These are phyloP conservation scores for Penicillium tannophilum DNA, from an alignment of 495 filamentous ascomycete genomes.

Conservation along the genomic window DNA sequence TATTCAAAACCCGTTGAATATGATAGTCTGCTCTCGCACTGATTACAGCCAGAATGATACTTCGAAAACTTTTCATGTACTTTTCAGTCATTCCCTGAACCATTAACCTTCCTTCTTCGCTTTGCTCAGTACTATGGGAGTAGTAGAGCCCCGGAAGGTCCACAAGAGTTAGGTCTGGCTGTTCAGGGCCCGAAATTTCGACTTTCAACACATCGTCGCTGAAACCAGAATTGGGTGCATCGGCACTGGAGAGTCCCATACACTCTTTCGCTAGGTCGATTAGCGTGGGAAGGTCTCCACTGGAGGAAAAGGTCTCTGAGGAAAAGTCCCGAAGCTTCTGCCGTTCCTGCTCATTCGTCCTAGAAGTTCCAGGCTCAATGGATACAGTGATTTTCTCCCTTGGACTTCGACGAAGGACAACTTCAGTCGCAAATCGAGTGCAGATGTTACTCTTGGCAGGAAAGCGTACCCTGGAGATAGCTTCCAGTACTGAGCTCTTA, in stretches of 20 bases:
- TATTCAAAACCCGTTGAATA: slow-evolving; percentile 50
- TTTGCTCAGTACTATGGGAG: slow-evolving; percentile 39
- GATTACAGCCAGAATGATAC: slow-evolving; percentile 67
- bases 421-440: slow-evolving; percentile 70
- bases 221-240: slow-evolving; percentile 27
- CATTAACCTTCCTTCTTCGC: slow-evolving; percentile 28
- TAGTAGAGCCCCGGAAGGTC: slow-evolving; percentile 66
- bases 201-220: slow-evolving; percentile 63
- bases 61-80: slow-evolving; percentile 60
- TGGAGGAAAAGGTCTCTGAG: slow-evolving; percentile 16
- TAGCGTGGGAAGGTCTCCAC: slow-evolving; percentile 37
- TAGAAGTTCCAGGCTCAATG: slow-evolving; percentile 42
- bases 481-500: slow-evolving; percentile 76
- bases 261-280: slow-evolving; percentile 49
- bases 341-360: slow-evolving; percentile 15
- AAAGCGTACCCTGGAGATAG: slow-evolving; percentile 70
- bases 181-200: slow-evolving; percentile 59
- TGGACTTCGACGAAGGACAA: slow-evolving; percentile 45
- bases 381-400: slow-evolving; percentile 36
- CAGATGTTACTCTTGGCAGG: slow-evolving; percentile 65
- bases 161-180: slow-evolving; percentile 66
- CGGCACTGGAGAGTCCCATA: slow-evolving; percentile 50
- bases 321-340: slow-evolving; percentile 16
- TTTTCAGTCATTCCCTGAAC: slow-evolving; percentile 55
- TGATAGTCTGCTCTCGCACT: slow-evolving; percentile 52